Base-by-base conservation (phyloP, 106 monocot species). In the Allium fistulosum region DNA sequence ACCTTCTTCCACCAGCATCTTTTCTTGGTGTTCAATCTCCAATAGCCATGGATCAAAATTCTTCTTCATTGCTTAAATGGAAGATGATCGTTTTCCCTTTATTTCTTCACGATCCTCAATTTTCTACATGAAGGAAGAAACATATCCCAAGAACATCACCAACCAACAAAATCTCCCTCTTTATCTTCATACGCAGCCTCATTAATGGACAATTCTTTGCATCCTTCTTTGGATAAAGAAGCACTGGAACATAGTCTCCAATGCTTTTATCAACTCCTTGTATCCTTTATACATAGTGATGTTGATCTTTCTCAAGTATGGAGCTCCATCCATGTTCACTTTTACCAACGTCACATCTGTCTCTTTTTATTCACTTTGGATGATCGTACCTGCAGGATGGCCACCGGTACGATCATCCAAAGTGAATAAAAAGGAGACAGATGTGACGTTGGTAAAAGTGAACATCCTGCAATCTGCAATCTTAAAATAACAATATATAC, bases 261-360 rank as follows among this genome's bases (percentile, higher is more conserved):
- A 75, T 5, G 76, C 84, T 50, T 79, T 69, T 16, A 84, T 67
- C 8, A 94, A 83, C 17, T 94, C 84, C 71, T 78, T 72, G 66
- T 94, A 94, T 0, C 90, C 82, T 60, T 76, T 64, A 65, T 82
- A 90, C 45, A 74, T 26, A 37, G 60, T 80, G 9, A 94, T 86
- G 69, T 94, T 89, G 17, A 94, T 82, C 58, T 94, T 94, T 51
- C 94, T 79, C 76, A 90, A 62, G 72, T 94, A 94, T 7, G 94
- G 94, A 53, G 90, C 90, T n/a, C 90, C 94, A 55, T 94, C 94
- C 94, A 94, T 94, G 84, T 90, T 84, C 8, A 90, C 94, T 61
- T 94, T 94, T 73, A 94, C 87, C 10, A 81, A 80, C 17, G 70
- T 64, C 37, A 80, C 65, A 22, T 48, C 64, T 62, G 22, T 27